These are phyloP conservation scores for Colletotrichum sp. DNA, from an alignment of 2,329 filamentous ascomycete species.

Conservation along the genomic window DNA sequence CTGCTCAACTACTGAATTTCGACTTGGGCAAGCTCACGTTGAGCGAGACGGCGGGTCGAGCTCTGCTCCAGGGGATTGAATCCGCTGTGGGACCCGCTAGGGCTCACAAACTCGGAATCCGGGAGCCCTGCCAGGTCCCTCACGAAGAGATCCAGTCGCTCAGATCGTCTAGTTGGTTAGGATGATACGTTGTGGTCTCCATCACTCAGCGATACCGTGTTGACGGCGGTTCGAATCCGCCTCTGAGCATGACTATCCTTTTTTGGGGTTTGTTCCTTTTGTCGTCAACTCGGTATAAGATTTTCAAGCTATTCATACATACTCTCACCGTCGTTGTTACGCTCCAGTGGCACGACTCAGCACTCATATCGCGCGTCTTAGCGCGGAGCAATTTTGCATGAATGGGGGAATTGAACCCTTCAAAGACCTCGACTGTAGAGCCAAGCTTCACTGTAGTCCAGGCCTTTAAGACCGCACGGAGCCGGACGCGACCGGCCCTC, in stretches of 20 bases:
- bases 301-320: not conserved
- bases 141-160: not conserved
- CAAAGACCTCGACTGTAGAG: not conserved
- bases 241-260: not conserved
- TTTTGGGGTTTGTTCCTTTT: not conserved
- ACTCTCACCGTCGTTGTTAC: not conserved
- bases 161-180: constrained; percentile 23
- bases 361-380: not conserved
- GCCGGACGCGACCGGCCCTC: not conserved
- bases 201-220: constrained; percentile 13
- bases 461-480: rapidly evolving
- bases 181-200: constrained; percentile 23
- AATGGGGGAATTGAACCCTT: rapidly evolving
- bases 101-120: not conserved
- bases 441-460: not conserved
- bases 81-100: constrained; percentile 2
- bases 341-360: not conserved
- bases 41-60: too few relatives aligned
- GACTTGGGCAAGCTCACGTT: not conserved
- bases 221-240: constrained; percentile 23
- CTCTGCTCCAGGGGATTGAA: not conserved
- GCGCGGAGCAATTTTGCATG: not conserved
- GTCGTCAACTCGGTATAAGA: not conserved
- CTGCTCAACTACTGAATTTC: not conserved
- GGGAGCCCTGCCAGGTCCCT: rapidly evolving